Evolutionary conservation across 139 green algal species (phyloP).

Genomic region (Chlorella ohadii): DNA sequence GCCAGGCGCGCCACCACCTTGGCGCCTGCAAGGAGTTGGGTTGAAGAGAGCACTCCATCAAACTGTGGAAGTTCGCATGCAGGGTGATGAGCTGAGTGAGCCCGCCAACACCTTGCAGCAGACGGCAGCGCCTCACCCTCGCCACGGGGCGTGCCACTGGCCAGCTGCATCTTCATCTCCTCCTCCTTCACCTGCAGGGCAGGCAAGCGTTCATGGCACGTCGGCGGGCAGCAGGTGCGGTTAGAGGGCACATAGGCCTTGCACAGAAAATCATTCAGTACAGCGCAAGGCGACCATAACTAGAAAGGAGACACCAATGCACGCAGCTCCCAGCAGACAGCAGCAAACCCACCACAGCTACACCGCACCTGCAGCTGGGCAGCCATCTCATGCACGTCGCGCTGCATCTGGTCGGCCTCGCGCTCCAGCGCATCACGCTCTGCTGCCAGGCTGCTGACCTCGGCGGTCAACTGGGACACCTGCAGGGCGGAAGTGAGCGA

Average conservation of each 20-base stretch:
- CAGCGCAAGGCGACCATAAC: too few species aligned
- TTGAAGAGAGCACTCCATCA: too few species aligned
- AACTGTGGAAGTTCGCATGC: too few species aligned
- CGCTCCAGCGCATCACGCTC: conserved; percentile 35
- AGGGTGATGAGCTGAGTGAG: too few species aligned
- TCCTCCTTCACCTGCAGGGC: conserved; percentile 9
- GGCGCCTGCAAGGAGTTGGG: neutral
- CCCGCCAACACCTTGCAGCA: too few species aligned
- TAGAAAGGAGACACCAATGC: too few species aligned
- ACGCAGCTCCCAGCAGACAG: too few species aligned
- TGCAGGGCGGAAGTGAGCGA: neutral
- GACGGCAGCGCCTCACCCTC: neutral
- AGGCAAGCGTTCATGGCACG: neutral
- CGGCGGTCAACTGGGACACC: neutral
- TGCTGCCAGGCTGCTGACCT: neutral
- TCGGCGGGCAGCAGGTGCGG: too few species aligned
- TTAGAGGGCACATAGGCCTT: too few species aligned
- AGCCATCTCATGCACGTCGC: conserved; percentile 33
- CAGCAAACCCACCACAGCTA: too few species aligned
- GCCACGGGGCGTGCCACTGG: conserved; percentile 4
- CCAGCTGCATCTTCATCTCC: neutral
- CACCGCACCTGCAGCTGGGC: neutral
- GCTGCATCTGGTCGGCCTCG: conserved; percentile 22
- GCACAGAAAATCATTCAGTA: too few species aligned
- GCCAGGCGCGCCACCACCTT: conserved; percentile 31